These are phyloP conservation scores for Alternaria tenuissima DNA, from an alignment of 2,329 filamentous ascomycete species.

Conservation along the genomic window DNA sequence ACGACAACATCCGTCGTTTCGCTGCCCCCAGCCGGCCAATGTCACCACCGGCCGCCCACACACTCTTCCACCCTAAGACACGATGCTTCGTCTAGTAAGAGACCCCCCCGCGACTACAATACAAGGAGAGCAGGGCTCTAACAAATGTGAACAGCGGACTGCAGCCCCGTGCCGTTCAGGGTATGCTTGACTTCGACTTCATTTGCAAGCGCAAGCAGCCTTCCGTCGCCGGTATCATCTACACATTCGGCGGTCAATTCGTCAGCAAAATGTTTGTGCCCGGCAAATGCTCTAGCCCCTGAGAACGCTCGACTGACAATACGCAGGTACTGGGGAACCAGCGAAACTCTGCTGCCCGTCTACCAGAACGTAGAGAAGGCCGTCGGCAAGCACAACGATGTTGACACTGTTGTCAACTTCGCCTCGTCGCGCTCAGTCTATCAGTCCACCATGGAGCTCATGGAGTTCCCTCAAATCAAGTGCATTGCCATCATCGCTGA, in stretches of 20 bases:
- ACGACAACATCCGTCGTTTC: slow-evolving; percentile 99
- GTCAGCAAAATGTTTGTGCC: slow-evolving; percentile 92
- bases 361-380: slow-evolving; percentile 96
- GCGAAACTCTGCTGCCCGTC: slow-evolving; percentile 96
- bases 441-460: slow-evolving; percentile 97
- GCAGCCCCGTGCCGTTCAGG: slow-evolving; percentile 78
- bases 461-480: slow-evolving; percentile 96
- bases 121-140: slow-evolving; percentile 25
- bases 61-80: slow-evolving; percentile 99
- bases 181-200: slow-evolving; percentile 96
- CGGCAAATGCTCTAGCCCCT: slow-evolving; percentile 19
- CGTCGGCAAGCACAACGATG: slow-evolving; percentile 93
- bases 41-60: slow-evolving; percentile 86
- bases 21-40: slow-evolving; percentile 88
- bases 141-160: slow-evolving; percentile 70
- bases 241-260: slow-evolving; percentile 99
- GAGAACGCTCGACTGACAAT: slow-evolving; percentile 24
- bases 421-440: slow-evolving; percentile 98
- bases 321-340: slow-evolving; percentile 93
- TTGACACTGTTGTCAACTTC: slow-evolving; percentile 99
- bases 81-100: slow-evolving; percentile 97
- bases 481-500: slow-evolving; percentile 99
- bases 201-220: slow-evolving; percentile 99
- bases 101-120: slow-evolving; percentile 15
- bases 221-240: slow-evolving; percentile 98